Percentiles rank a stretch among this genome's conserved stretches.
Conservation (phyloP, 116 monocot genomes). For the Iris pallida region DNA sequence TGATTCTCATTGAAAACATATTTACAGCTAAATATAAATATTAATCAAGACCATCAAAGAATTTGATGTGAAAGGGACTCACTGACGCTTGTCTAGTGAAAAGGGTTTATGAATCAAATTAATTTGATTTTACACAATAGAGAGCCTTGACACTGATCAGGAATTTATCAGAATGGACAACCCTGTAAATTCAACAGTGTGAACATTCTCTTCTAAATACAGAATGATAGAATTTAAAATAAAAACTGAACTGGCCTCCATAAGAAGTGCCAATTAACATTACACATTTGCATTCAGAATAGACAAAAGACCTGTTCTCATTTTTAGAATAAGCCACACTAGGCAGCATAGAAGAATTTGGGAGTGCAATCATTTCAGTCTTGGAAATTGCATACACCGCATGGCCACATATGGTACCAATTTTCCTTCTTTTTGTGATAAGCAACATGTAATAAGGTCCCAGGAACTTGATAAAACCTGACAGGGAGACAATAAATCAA, state of each 20-base stretch:
- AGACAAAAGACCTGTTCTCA: slow-evolving; percentile 94
- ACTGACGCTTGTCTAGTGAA: neutral
- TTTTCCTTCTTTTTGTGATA: slow-evolving; percentile 81
- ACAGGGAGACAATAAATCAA: slow-evolving; percentile 6
- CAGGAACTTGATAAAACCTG: slow-evolving; percentile 76
- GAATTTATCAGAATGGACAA: no score
- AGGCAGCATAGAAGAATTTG: slow-evolving; percentile 41
- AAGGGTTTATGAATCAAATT: no score
- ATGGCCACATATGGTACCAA: slow-evolving; percentile 85
- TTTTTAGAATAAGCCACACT: slow-evolving; percentile 69
- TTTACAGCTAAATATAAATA: neutral
- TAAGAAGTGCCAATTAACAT: slow-evolving; percentile 18
- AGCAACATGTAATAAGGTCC: slow-evolving; percentile 97
- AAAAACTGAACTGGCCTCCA: slow-evolving; percentile 7
- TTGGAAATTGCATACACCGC: slow-evolving; percentile 67
- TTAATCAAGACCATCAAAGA: no score
- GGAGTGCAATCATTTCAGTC: slow-evolving; percentile 71
- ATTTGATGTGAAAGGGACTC: no score
- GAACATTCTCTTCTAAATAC: neutral
- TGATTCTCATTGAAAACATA: neutral
- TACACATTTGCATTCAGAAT: slow-evolving; percentile 33
- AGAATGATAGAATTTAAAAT: neutral
- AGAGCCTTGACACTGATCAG: no score
- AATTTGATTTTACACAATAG: neutral
- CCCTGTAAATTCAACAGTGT: neutral